Conservation (phyloP, 768 basidiomycete genomes). For the Lactarius sp. region DNA sequence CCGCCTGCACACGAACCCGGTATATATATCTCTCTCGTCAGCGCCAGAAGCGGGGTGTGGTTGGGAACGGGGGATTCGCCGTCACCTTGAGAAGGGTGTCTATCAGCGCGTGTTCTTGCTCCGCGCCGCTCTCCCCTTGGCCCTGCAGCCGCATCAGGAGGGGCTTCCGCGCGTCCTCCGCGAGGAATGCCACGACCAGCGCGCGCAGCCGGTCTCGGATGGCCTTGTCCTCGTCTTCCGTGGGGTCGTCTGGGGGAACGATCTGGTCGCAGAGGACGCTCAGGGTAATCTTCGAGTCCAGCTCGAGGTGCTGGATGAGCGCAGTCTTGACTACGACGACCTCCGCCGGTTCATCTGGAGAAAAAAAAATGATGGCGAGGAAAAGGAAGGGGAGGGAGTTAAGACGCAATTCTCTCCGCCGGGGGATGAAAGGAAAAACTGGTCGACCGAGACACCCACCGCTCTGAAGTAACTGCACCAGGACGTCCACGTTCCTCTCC, state of each 20-base stretch:
- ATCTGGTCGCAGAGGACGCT: conserved; percentile 69
- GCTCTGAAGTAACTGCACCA: conserved; percentile 70
- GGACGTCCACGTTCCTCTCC: conserved; percentile 67
- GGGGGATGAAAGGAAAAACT: neutral
- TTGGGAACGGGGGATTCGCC: conserved; percentile 4
- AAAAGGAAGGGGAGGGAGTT: neutral
- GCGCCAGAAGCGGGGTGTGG: neutral
- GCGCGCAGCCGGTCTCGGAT: conserved; percentile 53
- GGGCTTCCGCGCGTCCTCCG: conserved; percentile 44
- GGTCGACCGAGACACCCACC: conserved; percentile 40
- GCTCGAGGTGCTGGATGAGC: conserved; percentile 55
- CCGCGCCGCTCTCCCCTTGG: conserved; percentile 39
- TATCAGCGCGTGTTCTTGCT: conserved; percentile 46
- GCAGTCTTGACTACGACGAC: conserved; percentile 56
- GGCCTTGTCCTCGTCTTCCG: conserved; percentile 54
- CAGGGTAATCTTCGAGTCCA: conserved; percentile 56
- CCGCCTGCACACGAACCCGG: conserved; percentile 37
- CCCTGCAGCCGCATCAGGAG: conserved; percentile 44
- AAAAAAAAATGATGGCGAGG: neutral
- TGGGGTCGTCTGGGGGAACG: conserved; percentile 43
- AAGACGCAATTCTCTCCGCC: neutral
- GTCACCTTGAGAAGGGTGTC: conserved; percentile 46
- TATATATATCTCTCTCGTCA: neutral
- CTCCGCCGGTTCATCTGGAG: conserved; percentile 60
- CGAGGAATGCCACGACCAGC: conserved; percentile 57